These are phyloP conservation scores for Phytopythium montanum DNA, from an alignment of 352 stramenopile genomes.

Conservation along the genomic window DNA sequence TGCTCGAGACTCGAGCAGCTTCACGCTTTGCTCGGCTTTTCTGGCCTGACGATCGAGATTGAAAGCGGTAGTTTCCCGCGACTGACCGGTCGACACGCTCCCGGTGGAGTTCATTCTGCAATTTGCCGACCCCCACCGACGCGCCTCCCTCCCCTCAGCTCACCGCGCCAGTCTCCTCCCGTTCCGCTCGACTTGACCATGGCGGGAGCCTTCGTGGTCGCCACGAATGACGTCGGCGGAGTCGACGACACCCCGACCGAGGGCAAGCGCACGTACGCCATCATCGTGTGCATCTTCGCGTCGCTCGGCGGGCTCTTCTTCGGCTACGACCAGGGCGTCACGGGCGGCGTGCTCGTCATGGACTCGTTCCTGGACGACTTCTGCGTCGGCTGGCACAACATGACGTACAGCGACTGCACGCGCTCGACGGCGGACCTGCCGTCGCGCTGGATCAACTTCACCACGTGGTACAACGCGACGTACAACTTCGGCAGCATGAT, in stretches of 20 bases:
- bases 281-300: slow-evolving; percentile 35
- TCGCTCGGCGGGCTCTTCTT: slow-evolving; percentile 38
- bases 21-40: background rate
- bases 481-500: slow-evolving; percentile 39
- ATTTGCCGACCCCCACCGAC: slow-evolving; percentile 2
- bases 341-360: slow-evolving; percentile 35
- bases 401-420: slow-evolving; percentile 22
- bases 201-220: slow-evolving; percentile 6
- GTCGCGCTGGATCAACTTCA: slow-evolving; percentile 27
- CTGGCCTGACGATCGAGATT: background rate
- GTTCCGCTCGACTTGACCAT: background rate
- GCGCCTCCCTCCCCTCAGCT: background rate
- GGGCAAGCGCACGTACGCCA: slow-evolving; percentile 27
- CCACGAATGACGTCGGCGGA: background rate
- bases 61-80: background rate
- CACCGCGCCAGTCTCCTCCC: background rate
- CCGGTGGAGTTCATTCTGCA: background rate
- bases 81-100: background rate
- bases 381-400: slow-evolving; percentile 23
- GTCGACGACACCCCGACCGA: slow-evolving; percentile 12
- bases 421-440: slow-evolving; percentile 13
- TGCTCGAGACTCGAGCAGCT: background rate
- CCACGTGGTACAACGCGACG: slow-evolving; percentile 23
- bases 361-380: slow-evolving; percentile 31
- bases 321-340: slow-evolving; percentile 38